phyloP scores from a whole-genome alignment of 2,329 filamentous ascomycete genomes.

The Colletotrichum sansevieriae region DNA sequence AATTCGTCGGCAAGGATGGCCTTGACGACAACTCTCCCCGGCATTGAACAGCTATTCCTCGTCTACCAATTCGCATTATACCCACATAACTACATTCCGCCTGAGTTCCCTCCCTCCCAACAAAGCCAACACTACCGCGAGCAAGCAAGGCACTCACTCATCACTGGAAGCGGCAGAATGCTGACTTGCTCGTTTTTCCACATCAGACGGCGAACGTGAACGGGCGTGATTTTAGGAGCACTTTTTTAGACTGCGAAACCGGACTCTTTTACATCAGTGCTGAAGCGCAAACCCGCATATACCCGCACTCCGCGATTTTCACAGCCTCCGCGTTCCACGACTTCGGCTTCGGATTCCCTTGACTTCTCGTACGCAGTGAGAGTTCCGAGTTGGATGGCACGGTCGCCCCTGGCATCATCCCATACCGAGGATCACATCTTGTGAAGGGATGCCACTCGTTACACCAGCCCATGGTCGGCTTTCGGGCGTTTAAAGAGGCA shows the following conservation, averaged over 20 bases:
- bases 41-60: conserved; percentile 25
- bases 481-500: conserved; percentile 23
- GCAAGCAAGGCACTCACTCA: conserved; percentile 23
- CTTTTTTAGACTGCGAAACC: conserved; percentile 32
- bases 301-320: conserved; percentile 37
- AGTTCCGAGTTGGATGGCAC: not conserved
- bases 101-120: conserved; percentile 4
- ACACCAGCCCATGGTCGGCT: conserved; percentile 11
- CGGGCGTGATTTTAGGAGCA: conserved; percentile 44
- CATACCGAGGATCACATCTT: conserved; percentile 14
- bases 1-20: conserved; percentile 44
- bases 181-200: conserved; percentile 41
- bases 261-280: conserved; percentile 29
- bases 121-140: conserved; percentile 13
- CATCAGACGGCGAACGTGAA: conserved; percentile 55
- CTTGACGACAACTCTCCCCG: conserved; percentile 42
- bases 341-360: conserved; percentile 15
- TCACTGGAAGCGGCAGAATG: conserved; percentile 30
- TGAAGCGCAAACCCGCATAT: conserved; percentile 31
- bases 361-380: not conserved
- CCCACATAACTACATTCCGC: conserved; percentile 31
- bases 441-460: conserved; percentile 31
- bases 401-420: conserved; percentile 5
- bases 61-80: conserved; percentile 26
- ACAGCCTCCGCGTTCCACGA: not conserved